Base-by-base conservation (phyloP, 805 yeast genomes). In the Candida peoriensis region DNA sequence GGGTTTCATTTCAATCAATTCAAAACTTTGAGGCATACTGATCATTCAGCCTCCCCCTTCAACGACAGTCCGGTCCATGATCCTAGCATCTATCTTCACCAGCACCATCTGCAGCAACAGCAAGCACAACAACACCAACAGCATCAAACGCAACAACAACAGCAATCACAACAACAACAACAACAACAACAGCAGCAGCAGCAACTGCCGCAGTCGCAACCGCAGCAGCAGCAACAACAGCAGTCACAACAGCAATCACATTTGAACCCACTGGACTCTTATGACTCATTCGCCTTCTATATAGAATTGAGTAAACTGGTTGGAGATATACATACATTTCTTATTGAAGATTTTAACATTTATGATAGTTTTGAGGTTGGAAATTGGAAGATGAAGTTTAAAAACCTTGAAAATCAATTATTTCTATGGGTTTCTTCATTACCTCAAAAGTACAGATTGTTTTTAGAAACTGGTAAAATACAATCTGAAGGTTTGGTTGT, bases 271-370 rank as follows among this genome's bases (percentile, higher is more conserved):
- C 23, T 18, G 6, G 35, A 24, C 2, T 18, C 36, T 4, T 49
- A 49, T 32, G 54, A 49, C 22, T 46, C 54, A 2, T 47, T 49
- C 32, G 24, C 51, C 9, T 42, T 31, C 24, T 47, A 47, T 21
- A 46, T 49, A 21, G 52, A 47, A 22, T 20, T 49, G 24, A 47
- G 35, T 20, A 47, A 44, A 26, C n/a, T 46, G 3, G 42, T 47
- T 17, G 54, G 52, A 13, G 51, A 49, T 26, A 43, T 49, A 16
- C 50, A 49, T 28, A 35, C 44, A 1, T 49, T 49, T 21, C 29
- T 44, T 20, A 44, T 38, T 24, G 48, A 47, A 21, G 51, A 48
- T 4, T 36, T 48, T 28, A 39, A 44, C 33, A 46, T 46, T 7
- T 33, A 42, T 34, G 45, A 38, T 35, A 30, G 33, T 8, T 19